phyloP scores from a whole-genome alignment of 345 rosid species.

The Populus simonii region DNA sequence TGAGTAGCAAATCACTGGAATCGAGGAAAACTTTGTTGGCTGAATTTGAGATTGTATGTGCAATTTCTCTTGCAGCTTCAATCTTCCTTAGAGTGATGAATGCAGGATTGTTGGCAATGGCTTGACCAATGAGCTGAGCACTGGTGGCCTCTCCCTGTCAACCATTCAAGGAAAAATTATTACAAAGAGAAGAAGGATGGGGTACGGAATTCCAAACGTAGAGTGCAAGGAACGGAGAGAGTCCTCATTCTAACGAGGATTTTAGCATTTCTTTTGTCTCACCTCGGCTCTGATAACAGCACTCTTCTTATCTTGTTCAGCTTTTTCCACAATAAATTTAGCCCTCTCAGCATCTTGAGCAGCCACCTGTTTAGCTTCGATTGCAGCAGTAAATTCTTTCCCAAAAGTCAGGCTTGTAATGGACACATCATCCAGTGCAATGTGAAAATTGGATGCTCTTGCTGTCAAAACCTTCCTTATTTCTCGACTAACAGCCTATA shows the following conservation, averaged over 20 bases:
- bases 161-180: too few species aligned
- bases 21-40: slow-evolving; percentile 73
- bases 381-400: slow-evolving; percentile 91
- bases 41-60: slow-evolving; percentile 65
- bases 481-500: slow-evolving; percentile 76
- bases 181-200: not conserved
- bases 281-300: slow-evolving; percentile 93
- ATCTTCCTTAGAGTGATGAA: slow-evolving; percentile 88
- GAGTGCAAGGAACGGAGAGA: not conserved
- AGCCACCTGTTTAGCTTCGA: slow-evolving; percentile 90
- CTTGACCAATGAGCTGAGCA: slow-evolving; percentile 91
- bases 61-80: slow-evolving; percentile 93
- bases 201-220: not conserved
- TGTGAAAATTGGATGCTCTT: slow-evolving; percentile 65
- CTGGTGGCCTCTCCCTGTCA: slow-evolving; percentile 86
- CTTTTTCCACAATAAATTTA: slow-evolving; percentile 90
- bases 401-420: slow-evolving; percentile 83
- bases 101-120: slow-evolving; percentile 88
- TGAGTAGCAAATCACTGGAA: slow-evolving; percentile 73
- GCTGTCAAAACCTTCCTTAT: slow-evolving; percentile 83
- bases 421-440: slow-evolving; percentile 88
- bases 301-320: slow-evolving; percentile 90
- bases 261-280: not conserved
- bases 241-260: too few species aligned
- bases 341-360: slow-evolving; percentile 97